phyloP scores from a whole-genome alignment of 768 basidiomycete genomes.

The Suillus ampliporus region DNA sequence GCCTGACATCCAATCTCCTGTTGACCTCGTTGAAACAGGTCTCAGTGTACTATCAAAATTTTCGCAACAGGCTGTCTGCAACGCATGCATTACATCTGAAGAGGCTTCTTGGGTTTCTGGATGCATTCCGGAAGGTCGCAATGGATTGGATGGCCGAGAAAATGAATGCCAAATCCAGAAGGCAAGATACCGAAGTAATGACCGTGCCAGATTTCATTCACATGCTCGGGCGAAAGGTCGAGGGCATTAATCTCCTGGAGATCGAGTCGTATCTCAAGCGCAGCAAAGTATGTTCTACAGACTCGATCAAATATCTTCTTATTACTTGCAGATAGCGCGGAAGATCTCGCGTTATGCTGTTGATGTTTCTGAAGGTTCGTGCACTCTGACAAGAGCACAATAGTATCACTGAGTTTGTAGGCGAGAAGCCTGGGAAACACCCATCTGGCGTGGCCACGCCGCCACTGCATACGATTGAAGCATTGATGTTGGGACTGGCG shows the following conservation, averaged over 20 bases:
- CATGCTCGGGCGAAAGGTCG: constrained; percentile 67
- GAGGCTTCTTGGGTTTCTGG: constrained; percentile 75
- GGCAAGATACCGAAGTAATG: constrained; percentile 60
- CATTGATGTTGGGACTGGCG: constrained; percentile 79
- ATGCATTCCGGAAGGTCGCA: constrained; percentile 65
- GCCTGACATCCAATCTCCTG: constrained; percentile 63
- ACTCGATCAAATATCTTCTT: neutral
- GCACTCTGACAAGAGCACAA: neutral
- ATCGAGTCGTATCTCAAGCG: constrained; percentile 79
- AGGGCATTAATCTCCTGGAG: constrained; percentile 83
- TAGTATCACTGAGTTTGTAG: constrained; percentile 17
- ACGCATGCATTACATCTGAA: constrained; percentile 79
- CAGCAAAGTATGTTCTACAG: constrained; percentile 66
- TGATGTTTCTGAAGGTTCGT: constrained; percentile 46
- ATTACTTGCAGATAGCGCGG: constrained; percentile 57
- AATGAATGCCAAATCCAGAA: constrained; percentile 18
- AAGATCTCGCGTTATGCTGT: constrained; percentile 90
- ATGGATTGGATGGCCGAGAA: constrained; percentile 52
- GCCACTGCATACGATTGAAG: constrained; percentile 80
- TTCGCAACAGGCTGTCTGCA: constrained; percentile 76
- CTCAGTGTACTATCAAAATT: constrained; percentile 74
- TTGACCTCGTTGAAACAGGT: constrained; percentile 75
- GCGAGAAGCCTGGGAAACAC: constrained; percentile 10
- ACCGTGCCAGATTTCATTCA: constrained; percentile 69
- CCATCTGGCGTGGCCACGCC: constrained; percentile 56